These are phyloP conservation scores for Colletotrichum graminicola DNA, from an alignment of 2,329 filamentous ascomycete species.

Conservation along the genomic window DNA sequence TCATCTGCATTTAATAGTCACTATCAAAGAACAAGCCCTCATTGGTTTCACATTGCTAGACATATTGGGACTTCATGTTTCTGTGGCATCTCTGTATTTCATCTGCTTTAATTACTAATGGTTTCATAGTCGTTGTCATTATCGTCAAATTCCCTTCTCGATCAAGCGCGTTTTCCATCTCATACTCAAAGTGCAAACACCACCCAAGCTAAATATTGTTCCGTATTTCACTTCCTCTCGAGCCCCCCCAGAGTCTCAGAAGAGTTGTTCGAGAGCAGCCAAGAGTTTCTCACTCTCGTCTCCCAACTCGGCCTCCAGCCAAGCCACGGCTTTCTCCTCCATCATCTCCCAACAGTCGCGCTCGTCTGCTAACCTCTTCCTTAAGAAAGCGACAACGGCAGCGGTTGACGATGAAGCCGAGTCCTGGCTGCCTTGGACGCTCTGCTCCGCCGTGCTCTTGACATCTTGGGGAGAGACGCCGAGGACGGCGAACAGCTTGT, in stretches of 20 bases:
- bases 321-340: slow-evolving; percentile 68
- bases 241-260: neutral
- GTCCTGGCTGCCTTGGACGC: fast-evolving
- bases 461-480: slow-evolving; percentile 41
- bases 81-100: neutral
- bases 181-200: no score
- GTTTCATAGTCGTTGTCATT: neutral
- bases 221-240: neutral
- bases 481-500: slow-evolving; percentile 47
- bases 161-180: neutral
- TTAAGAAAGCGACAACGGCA: slow-evolving; percentile 63
- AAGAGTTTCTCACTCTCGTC: slow-evolving; percentile 2
- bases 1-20: no score
- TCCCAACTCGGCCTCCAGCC: slow-evolving; percentile 53
- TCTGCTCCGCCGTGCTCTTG: neutral
- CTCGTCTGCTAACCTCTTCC: slow-evolving; percentile 56
- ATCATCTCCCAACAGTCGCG: slow-evolving; percentile 74
- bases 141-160: neutral
- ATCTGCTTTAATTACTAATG: no score
- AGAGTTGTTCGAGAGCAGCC: neutral
- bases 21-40: no score
- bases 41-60: neutral
- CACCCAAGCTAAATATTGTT: neutral
- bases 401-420: slow-evolving; percentile 48
- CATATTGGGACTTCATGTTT: fast-evolving